A percentile compares a stretch with the other conserved stretches of the same genome.
These are phyloP conservation scores for Cordyceps cicadae DNA, from an alignment of 2,329 filamentous ascomycete species.

Conservation along the genomic window DNA sequence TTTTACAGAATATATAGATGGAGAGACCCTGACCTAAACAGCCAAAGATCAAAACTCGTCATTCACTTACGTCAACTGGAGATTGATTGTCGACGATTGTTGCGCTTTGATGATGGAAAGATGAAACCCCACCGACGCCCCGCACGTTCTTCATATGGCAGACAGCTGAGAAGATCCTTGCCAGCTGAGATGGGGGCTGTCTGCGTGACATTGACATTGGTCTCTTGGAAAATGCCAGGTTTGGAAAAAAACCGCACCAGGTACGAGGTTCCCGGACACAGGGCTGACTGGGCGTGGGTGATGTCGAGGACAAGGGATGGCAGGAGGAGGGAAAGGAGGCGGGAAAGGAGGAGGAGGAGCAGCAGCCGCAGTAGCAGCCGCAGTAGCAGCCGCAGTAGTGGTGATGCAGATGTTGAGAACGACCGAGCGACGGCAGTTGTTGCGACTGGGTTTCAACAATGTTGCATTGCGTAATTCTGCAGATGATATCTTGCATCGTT, in stretches of 20 bases:
- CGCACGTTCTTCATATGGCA: not conserved
- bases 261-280: too few relatives aligned
- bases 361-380: too few relatives aligned
- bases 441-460: not conserved
- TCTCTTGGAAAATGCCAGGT: too few relatives aligned
- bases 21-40: not conserved
- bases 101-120: not conserved
- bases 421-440: not conserved
- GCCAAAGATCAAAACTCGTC: not conserved
- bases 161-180: not conserved
- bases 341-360: too few relatives aligned
- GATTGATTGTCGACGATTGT: not conserved
- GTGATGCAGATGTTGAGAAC: not conserved
- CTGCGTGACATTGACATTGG: not conserved
- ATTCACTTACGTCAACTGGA: not conserved
- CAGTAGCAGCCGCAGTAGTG: not conserved
- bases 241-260: too few relatives aligned
- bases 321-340: too few relatives aligned
- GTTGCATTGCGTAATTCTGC: not conserved
- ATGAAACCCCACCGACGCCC: not conserved
- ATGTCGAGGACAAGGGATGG: not conserved
- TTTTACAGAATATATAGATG: not conserved
- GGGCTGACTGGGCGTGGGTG: too few relatives aligned
- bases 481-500: not conserved
- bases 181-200: not conserved